Conservation (phyloP, 192 early-diverging fungal genomes). For the Lunasporangiospora selenospora region DNA sequence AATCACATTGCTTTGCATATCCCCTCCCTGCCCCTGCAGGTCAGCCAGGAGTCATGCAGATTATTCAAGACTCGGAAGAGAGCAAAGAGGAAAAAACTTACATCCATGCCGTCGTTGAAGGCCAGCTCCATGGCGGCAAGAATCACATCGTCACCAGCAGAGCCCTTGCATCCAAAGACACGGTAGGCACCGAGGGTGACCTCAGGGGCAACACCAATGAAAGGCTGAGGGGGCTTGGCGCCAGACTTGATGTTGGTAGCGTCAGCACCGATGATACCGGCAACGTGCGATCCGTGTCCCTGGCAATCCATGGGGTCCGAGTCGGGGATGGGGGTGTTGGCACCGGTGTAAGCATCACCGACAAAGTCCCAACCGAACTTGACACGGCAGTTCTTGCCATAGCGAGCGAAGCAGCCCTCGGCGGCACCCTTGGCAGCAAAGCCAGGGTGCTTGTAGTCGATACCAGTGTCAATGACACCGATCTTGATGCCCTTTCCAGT, state of each 20-base stretch:
- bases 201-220: constrained; percentile 87
- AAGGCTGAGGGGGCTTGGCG: constrained; percentile 28
- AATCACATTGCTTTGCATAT: neutral
- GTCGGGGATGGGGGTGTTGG: constrained; percentile 50
- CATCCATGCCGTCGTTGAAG: constrained; percentile 72
- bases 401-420: constrained; percentile 63
- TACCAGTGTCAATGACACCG: constrained; percentile 65
- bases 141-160: constrained; percentile 71
- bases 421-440: constrained; percentile 53
- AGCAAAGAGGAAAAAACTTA: no score
- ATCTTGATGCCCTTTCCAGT: constrained; percentile 54
- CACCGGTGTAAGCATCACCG: constrained; percentile 48
- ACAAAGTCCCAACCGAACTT: constrained; percentile 69
- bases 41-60: no score
- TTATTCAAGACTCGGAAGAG: no score
- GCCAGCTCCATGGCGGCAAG: constrained; percentile 81
- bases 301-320: constrained; percentile 66
- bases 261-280: constrained; percentile 76
- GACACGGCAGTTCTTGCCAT: constrained; percentile 59
- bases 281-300: constrained; percentile 71
- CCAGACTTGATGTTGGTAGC: constrained; percentile 48
- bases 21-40: no score
- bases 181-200: constrained; percentile 81
- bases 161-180: constrained; percentile 81
- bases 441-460: constrained; percentile 66